Conservation (phyloP, 192 early-diverging fungal genomes). For the Umbelopsis vinacea region DNA sequence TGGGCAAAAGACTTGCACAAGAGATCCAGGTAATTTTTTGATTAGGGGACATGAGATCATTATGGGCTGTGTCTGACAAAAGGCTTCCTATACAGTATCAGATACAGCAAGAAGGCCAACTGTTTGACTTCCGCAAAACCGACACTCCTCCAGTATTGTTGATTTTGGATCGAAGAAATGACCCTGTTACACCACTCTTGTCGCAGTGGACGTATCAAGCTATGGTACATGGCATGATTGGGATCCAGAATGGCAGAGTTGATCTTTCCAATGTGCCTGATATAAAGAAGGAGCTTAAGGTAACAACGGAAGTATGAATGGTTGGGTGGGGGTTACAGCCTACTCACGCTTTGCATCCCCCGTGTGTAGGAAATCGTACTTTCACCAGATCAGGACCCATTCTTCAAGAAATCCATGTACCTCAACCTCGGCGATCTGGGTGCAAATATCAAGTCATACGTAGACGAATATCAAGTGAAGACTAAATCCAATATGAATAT, state of each 20-base stretch:
- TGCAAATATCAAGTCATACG: conserved; percentile 90
- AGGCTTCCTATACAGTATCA: conserved; percentile 58
- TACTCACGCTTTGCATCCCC: background rate
- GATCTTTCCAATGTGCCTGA: conserved; percentile 87
- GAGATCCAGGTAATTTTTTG: conserved; percentile 69
- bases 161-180: conserved; percentile 92
- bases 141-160: conserved; percentile 88
- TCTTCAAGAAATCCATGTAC: conserved; percentile 90
- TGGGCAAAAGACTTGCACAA: conserved; percentile 82
- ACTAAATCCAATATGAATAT: conserved; percentile 90
- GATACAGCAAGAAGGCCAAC: conserved; percentile 72
- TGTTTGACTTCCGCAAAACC: conserved; percentile 81
- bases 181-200: conserved; percentile 93
- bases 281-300: conserved; percentile 81
- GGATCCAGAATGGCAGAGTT: conserved; percentile 90
- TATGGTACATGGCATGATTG: conserved; percentile 95
- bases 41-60: background rate
- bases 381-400: conserved; percentile 87
- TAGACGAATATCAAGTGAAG: conserved; percentile 92
- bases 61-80: background rate
- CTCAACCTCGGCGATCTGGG: conserved; percentile 96
- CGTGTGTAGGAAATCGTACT: conserved; percentile 83
- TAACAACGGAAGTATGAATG: conserved; percentile 17
- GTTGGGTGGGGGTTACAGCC: background rate
- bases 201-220: conserved; percentile 99